Base-by-base conservation (phyloP, 2,329 filamentous ascomycete species). In the Penicillium frequentans region DNA sequence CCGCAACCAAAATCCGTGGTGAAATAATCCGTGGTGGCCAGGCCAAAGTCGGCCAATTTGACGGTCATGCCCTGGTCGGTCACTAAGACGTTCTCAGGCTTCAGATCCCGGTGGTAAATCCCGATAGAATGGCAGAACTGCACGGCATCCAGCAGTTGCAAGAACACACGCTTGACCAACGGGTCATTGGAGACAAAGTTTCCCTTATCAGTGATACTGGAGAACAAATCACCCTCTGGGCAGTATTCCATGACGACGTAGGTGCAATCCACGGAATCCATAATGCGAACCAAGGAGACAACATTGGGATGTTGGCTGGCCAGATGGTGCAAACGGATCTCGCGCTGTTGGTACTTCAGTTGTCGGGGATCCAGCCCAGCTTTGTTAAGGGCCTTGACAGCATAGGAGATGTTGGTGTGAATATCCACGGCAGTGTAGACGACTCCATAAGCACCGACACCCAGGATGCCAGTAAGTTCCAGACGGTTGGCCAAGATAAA, bases 181-280 rank as follows among this genome's bases (percentile, higher is more conserved):
- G 86, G 84, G 80, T 98, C 93, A 80, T 96, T 93, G 77, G 91
- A 90, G 68, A 96, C 88, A 75, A 96, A 99, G 74, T 91, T 90
- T 73, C 92, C 90, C 70, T 90, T 86, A 77, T 98, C 93, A 60
- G 95, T 98, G 78, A 99, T 99, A 79, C 96, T 97, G 75, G 90
- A 89, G 79, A 99, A 99, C 63, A 99, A 79, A 74, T 99, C 95
- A 71, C 95, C 95, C 75, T 98, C 95, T 7, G 92, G 91, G 79
- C 93, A 98, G 76, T 93, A 98, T 76, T 99, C 95, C 74, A 99
- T 84, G 64, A 99, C 90, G 68, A 98, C 93, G 77, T 91, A 98
- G 63, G 93, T 96, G 83, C 92, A 97, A 75, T 97, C 92, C 59
- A 85, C 82, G 69, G 90, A 89, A 76, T 96, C 91, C 80, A 98